A percentile compares a stretch with the other conserved stretches of the same genome.
phyloP scores from a whole-genome alignment of 164 flowering plant species.

The Akebia trifoliata region DNA sequence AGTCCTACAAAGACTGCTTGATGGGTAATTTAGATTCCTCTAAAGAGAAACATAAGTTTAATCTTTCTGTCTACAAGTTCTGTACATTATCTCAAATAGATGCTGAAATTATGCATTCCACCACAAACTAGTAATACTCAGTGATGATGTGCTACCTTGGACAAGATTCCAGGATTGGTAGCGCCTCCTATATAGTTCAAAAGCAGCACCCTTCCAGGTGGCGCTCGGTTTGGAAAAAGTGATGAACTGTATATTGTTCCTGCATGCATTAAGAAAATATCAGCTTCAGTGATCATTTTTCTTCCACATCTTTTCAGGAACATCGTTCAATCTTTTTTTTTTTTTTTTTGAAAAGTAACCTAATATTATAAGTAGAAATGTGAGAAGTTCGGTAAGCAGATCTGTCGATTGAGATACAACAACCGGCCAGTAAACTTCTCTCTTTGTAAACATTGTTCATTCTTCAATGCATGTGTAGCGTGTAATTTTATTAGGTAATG shows the following conservation, averaged over 20 bases:
- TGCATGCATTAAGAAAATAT: constrained; percentile 21
- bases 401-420: too few species aligned
- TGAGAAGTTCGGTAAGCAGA: too few species aligned
- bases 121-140: neutral
- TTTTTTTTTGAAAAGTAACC: too few species aligned
- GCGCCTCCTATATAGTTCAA: constrained; percentile 95
- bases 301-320: neutral
- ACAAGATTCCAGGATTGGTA: constrained; percentile 71
- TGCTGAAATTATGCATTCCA: neutral
- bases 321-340: too few species aligned
- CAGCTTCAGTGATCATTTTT: neutral
- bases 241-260: constrained; percentile 97
- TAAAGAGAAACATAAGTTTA: neutral
- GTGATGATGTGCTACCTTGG: constrained; percentile 74
- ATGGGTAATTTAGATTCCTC: neutral
- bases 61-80: neutral
- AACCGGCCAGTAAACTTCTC: too few species aligned
- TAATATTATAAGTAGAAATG: too few species aligned
- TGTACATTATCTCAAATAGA: neutral
- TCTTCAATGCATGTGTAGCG: too few species aligned
- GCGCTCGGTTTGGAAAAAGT: constrained; percentile 93
- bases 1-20: too few species aligned
- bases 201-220: constrained; percentile 78
- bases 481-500: neutral
- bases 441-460: too few species aligned